A percentile compares a stretch with the other conserved stretches of the same genome.
Evolutionary conservation across 1,284 basidiomycete genomes (phyloP).

Genomic region (Golubevia pallescens): DNA sequence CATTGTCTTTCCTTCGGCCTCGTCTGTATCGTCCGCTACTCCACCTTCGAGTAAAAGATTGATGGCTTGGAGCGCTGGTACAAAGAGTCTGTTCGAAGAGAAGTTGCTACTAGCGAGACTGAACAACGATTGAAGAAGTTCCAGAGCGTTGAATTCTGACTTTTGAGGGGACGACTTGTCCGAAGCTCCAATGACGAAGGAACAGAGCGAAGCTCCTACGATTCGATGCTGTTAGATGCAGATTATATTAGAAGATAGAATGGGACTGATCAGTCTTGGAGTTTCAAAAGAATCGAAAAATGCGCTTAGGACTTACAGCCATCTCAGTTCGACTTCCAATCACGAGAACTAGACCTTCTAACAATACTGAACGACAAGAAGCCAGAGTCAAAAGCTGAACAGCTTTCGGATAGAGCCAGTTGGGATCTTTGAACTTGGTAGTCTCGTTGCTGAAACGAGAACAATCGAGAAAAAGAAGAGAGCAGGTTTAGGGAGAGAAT

Average conservation of each 20-base stretch:
- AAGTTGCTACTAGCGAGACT: constrained; percentile 17
- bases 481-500: neutral
- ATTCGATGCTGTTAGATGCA: constrained; percentile 6
- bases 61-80: constrained; percentile 27
- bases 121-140: constrained; percentile 7
- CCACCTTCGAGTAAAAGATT: constrained; percentile 37
- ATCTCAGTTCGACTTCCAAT: constrained; percentile 34
- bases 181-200: too few species aligned
- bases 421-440: constrained; percentile 20
- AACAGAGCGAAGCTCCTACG: neutral
- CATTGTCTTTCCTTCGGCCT: neutral
- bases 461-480: neutral
- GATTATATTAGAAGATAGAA: neutral
- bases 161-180: too few species aligned
- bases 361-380: constrained; percentile 11
- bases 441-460: neutral
- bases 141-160: too few species aligned
- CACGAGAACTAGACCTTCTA: constrained; percentile 25
- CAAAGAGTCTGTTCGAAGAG: constrained; percentile 32
- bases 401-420: constrained; percentile 12
- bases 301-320: constrained; percentile 16
- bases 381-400: constrained; percentile 17
- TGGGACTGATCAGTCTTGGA: too few species aligned
- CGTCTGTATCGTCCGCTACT: neutral
- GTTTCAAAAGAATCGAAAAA: neutral